Conservation (phyloP, 495 filamentous ascomycete genomes). For the Tuber umbilicatum region DNA sequence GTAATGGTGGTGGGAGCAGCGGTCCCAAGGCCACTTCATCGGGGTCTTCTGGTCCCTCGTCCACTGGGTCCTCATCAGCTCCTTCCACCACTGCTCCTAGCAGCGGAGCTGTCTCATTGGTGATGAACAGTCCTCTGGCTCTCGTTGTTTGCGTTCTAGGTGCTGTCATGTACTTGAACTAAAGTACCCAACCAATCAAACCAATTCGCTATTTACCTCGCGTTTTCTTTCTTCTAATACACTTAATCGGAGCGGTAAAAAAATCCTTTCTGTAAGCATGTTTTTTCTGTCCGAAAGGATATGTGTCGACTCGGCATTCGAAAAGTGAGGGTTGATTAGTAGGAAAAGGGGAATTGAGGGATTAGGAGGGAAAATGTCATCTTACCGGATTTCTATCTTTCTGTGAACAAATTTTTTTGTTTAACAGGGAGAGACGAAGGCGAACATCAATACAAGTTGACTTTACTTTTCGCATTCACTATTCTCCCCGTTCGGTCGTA, state of each 20-base stretch:
- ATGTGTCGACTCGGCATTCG: constrained; percentile 1
- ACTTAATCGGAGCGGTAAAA: background rate
- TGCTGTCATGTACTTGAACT: constrained; percentile 39
- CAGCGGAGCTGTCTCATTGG: constrained; percentile 20
- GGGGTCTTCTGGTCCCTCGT: background rate
- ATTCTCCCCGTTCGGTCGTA: background rate
- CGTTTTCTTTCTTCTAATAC: background rate
- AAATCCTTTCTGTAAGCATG: background rate
- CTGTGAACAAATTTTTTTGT: background rate
- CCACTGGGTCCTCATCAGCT: background rate
- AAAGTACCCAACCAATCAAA: constrained; percentile 8
- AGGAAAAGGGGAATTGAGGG: background rate
- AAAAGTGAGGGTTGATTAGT: background rate
- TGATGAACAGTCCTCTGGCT: constrained; percentile 36
- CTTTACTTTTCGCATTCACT: background rate
- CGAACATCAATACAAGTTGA: background rate
- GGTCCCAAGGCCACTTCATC: constrained; percentile 10
- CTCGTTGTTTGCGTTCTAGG: constrained; percentile 36
- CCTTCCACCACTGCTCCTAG: constrained; percentile 6
- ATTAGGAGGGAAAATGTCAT: background rate
- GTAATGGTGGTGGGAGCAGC: background rate
- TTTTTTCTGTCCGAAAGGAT: background rate
- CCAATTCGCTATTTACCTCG: background rate
- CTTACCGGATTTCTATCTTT: background rate
- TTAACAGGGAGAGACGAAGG: background rate